Conservation (phyloP, 257 asterid species). For the Jasminum sambac region DNA sequence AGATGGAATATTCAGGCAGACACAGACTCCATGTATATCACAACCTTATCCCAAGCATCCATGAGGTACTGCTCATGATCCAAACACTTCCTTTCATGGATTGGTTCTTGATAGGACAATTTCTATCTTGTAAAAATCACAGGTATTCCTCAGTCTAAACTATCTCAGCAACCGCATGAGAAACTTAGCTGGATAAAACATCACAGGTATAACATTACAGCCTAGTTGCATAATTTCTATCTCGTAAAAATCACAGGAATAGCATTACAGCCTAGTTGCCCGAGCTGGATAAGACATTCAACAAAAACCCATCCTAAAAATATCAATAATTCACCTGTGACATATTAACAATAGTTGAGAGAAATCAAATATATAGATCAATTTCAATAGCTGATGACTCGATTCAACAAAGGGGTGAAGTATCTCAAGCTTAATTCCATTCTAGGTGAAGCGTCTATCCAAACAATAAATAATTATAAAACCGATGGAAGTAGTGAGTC, state of each 20-base stretch:
- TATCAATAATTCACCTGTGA: background rate
- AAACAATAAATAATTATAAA: background rate
- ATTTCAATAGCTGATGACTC: background rate
- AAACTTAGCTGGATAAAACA: too few species aligned
- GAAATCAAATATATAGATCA: background rate
- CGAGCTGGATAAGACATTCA: background rate
- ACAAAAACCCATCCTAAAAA: background rate
- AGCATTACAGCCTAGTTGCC: too few species aligned
- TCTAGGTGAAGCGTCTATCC: conserved; percentile 1
- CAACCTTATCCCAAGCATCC: background rate
- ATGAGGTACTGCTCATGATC: background rate
- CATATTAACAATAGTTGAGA: background rate
- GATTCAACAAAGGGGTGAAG: background rate
- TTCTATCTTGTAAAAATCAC: background rate
- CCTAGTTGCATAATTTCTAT: background rate
- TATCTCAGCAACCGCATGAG: background rate
- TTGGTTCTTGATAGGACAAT: background rate
- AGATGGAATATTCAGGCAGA: background rate
- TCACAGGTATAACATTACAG: background rate
- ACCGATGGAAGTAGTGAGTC: conserved; percentile 4
- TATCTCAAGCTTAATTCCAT: background rate
- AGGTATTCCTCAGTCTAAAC: background rate
- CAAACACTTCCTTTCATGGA: background rate
- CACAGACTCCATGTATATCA: background rate
- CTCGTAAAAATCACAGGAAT: too few species aligned